Base-by-base conservation (phyloP, 192 early-diverging fungal genomes). In the Coemansia erecta region DNA sequence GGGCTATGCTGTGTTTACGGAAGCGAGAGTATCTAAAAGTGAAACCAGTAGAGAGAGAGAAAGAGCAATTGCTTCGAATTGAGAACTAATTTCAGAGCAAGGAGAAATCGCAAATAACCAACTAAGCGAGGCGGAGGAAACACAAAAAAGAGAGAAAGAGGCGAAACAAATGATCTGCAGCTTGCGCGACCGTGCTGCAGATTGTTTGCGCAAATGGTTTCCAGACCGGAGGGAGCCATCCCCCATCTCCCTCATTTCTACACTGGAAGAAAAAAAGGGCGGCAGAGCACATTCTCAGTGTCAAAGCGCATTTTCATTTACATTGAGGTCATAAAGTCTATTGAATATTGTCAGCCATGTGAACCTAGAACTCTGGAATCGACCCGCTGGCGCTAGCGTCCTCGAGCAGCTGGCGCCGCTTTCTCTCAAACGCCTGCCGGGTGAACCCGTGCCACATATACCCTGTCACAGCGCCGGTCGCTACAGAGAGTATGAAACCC, bases 391-490 rank as follows among this genome's bases (percentile, higher is more conserved):
- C 33, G 55, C 61, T 74, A 39, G 61, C 26, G 22, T 71, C 67
- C 9, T 60, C 39, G 37, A 77, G 40, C 60, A 72, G 53, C 57
- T 64, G 68, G 19, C 35, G 64, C 14, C 75, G 75, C 53, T 70
- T 67, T 51, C 64, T 71, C 59, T 77, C 61, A 59, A 71, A 77
- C 21, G 75, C 75, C 47, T 77, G 75, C 18, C 75, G 60, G 11
- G 75, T 77, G 47, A 72, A 72, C 11, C 75, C 75, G 28, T 68
- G 61, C 75, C 75, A 77, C 75, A 77, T 77, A 61, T 77, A 77
- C 7, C 75, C 75, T 14, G 75, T 71, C 58, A 72, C 65, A 1
- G 60, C 64, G 45, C 75, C 75, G 6, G 74, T 77, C 3, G 49
- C 73, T 77, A 77, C 59, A 50, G 19, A 56, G 3, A 40, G 28